Evolutionary conservation across 73 alveolate species (phyloP), one percentile per base, ranked within the genome.

Genomic region (Paramecium primaurelia): DNA sequence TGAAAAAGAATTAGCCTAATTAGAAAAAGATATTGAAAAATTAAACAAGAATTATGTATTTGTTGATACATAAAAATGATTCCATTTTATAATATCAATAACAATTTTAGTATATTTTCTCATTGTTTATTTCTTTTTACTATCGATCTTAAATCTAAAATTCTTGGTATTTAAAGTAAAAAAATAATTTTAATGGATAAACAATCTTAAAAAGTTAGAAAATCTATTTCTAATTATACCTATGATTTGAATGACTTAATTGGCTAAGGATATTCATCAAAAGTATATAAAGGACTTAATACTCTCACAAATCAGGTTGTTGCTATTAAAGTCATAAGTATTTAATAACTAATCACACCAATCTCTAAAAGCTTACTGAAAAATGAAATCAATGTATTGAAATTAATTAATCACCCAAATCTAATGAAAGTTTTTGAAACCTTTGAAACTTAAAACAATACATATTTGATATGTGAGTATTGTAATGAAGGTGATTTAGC

Each of bases 1-100:
- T 71, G 99, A 98, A 88, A 93, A 95, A 83, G 99, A 98, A 93
- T 93, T 98, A 51, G 98, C 97, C 42, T 94, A 95, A 80, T 86
- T 98, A 34, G 99, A 98, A 93, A 95, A 96, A 93, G 99, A 98
- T 92, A 95, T 98, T 59, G 98, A 95, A 86, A 95, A 93, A 71
- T 93, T 98, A 34, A 95, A 98, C 77, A 98, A 96, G 95, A 92
- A 93, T 84, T 97, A 77, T 93, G 97, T 98, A 77, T 95, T 98
- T 86, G 99, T 98, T 6, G 99, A 98, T 93, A 96, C 99, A 71
- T 32, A 89, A 64, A 89, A 71, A 42, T 89, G 69, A 54, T 54
- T 88, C 77, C 34, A 30, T 22, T 22, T 36, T 30, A 54, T 18
- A 54, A n/a, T 54, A 54, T 54, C 30, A 18, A 54, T 54, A 54